Evolutionary conservation across 164 flowering plant genomes (phyloP).

Genomic region (Tetracentron sinense): DNA sequence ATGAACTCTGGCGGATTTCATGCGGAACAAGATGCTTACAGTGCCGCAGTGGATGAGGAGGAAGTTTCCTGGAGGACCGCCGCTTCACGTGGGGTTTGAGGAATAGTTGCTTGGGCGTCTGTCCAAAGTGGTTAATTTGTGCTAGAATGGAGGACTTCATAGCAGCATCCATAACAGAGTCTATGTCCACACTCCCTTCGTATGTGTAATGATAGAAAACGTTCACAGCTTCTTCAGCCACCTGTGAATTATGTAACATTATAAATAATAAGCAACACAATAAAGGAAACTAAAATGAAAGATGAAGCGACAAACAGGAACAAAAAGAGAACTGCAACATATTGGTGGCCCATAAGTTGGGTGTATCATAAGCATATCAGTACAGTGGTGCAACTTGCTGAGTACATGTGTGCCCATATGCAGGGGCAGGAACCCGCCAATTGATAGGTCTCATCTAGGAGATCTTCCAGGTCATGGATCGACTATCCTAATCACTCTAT

Average conservation of each 20-base stretch:
- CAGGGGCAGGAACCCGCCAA: no score
- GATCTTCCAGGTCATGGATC: no score
- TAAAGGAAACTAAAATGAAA: neutral
- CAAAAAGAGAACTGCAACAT: neutral
- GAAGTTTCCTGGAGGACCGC: constrained; percentile 61
- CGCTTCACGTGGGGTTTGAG: constrained; percentile 83
- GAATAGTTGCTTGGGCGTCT: constrained; percentile 95
- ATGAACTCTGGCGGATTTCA: constrained; percentile 59
- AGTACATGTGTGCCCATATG: no score
- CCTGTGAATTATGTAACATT: constrained; percentile 40
- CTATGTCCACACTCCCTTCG: constrained; percentile 98
- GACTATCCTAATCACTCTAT: no score
- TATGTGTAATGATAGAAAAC: constrained; percentile 99
- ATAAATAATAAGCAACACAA: constrained; percentile 3
- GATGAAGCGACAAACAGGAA: neutral
- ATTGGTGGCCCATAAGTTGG: neutral
- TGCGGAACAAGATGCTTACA: constrained; percentile 63
- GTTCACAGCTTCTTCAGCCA: constrained; percentile 95
- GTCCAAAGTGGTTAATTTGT: constrained; percentile 97
- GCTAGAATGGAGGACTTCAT: constrained; percentile 99
- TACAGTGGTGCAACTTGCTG: no score
- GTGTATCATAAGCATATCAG: neutral
- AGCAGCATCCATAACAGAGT: constrained; percentile 89
- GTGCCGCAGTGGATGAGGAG: constrained; percentile 74
- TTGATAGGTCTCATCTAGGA: no score